Percentiles rank a stretch among this genome's conserved stretches.
Evolutionary conservation across 2,329 filamentous ascomycete species (phyloP).

Genomic region (Fusarium ramigenum): DNA sequence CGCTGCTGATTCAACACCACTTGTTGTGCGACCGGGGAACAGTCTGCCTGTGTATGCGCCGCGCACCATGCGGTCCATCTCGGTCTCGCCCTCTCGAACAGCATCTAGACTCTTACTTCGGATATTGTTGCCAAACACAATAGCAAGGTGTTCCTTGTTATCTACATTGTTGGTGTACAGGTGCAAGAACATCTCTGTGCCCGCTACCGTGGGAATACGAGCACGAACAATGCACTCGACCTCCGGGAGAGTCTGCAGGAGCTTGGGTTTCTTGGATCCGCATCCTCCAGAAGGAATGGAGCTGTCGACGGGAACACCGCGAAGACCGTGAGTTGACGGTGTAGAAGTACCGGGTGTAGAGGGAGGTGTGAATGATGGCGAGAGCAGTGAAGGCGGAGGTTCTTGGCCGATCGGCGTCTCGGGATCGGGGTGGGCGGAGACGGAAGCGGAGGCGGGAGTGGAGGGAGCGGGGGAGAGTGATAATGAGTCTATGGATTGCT

Average conservation of each 20-base stretch:
- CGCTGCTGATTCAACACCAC: conserved; percentile 62
- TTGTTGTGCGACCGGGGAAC: conserved; percentile 84
- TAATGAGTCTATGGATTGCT: conserved; percentile 48
- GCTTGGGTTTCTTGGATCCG: conserved; percentile 71
- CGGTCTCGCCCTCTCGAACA: conserved; percentile 78
- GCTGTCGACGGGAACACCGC: conserved; percentile 68
- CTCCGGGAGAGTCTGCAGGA: conserved; percentile 79
- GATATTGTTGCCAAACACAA: conserved; percentile 92
- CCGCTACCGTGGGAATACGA: conserved; percentile 89
- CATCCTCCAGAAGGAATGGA: conserved; percentile 66
- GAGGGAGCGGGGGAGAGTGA: conserved; percentile 46
- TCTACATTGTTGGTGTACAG: conserved; percentile 93
- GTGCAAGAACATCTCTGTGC: conserved; percentile 96
- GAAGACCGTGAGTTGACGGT: conserved; percentile 56
- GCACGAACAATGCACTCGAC: conserved; percentile 96
- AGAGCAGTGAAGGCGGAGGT: conserved; percentile 77
- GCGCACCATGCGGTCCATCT: conserved; percentile 90
- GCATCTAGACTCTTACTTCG: conserved; percentile 77
- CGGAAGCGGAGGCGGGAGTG: conserved; percentile 23
- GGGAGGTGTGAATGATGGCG: conserved; percentile 83
- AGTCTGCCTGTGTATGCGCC: conserved; percentile 91
- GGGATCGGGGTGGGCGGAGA: conserved; percentile 24
- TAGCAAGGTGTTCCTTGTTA: conserved; percentile 95
- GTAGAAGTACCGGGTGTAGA: conserved; percentile 69
- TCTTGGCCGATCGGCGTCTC: conserved; percentile 37